Evolutionary conservation across 345 rosid genomes (phyloP).

Genomic region (Anastatica hierochuntica): DNA sequence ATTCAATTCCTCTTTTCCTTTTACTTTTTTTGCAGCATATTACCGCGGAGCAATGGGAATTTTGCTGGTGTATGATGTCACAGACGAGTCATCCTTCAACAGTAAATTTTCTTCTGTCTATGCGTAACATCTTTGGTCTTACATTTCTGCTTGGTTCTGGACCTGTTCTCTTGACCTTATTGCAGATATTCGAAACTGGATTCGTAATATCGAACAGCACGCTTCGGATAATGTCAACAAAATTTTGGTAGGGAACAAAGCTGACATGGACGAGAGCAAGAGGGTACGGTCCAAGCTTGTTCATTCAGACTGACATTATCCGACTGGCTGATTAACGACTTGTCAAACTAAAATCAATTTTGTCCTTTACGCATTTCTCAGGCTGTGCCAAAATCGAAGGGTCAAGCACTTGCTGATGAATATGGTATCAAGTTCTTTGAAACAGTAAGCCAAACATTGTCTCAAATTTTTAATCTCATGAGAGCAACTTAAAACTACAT

Average conservation of each 20-base stretch:
- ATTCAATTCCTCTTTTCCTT: neutral
- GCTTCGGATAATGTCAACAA: slow-evolving; percentile 98
- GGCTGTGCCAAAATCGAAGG: slow-evolving; percentile 96
- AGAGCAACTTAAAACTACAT: neutral
- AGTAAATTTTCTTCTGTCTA: slow-evolving; percentile 36
- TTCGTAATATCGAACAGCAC: slow-evolving; percentile 97
- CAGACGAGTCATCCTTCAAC: slow-evolving; percentile 86
- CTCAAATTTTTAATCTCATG: no score
- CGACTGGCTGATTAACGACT: neutral
- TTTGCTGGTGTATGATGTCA: slow-evolving; percentile 84
- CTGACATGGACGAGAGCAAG: slow-evolving; percentile 99
- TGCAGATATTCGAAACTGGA: slow-evolving; percentile 98
- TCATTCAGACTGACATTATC: neutral
- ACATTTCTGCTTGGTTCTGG: slow-evolving; percentile 6
- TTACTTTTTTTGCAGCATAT: slow-evolving; percentile 43
- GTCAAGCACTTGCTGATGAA: slow-evolving; percentile 98
- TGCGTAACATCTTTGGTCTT: neutral
- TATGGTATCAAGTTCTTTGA: slow-evolving; percentile 97
- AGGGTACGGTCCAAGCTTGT: slow-evolving; percentile 41
- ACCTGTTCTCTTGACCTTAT: slow-evolving; percentile 15
- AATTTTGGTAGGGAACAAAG: slow-evolving; percentile 96
- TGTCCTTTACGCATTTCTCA: slow-evolving; percentile 14
- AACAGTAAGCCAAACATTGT: slow-evolving; percentile 47
- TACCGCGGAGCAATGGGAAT: slow-evolving; percentile 94
- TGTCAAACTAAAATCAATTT: neutral